phyloP scores from a whole-genome alignment of 1,139 yeast genomes.

The Kodamaea ohmeri region DNA sequence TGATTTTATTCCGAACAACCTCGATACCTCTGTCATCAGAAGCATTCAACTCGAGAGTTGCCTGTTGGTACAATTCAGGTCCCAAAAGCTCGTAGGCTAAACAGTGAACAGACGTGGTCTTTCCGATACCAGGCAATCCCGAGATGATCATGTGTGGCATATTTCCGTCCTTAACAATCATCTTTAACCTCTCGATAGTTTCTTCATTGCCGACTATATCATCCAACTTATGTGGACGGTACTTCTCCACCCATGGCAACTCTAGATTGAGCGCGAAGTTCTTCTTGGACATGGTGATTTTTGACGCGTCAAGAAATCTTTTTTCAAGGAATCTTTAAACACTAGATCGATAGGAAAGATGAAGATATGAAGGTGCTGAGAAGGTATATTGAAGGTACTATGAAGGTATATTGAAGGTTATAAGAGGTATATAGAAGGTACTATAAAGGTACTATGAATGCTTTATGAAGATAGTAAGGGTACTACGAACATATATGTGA shows the following conservation, averaged over 20 bases:
- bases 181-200: constrained; percentile 77
- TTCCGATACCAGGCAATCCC: constrained; percentile 96
- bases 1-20: constrained; percentile 47
- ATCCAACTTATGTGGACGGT: constrained; percentile 72
- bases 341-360: too few species aligned
- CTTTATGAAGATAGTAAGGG: too few species aligned
- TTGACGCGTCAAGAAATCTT: constrained; percentile 6
- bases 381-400: too few species aligned
- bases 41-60: constrained; percentile 75
- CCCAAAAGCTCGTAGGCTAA: constrained; percentile 84
- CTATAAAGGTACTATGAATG: too few species aligned
- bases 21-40: constrained; percentile 52
- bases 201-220: constrained; percentile 95
- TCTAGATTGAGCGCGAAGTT: constrained; percentile 31
- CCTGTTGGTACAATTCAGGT: constrained; percentile 62
- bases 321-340: not conserved
- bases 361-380: too few species aligned
- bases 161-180: constrained; percentile 89
- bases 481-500: too few species aligned
- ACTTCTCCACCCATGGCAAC: constrained; percentile 86
- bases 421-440: too few species aligned
- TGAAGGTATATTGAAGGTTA: too few species aligned
- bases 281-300: constrained; percentile 11
- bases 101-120: constrained; percentile 91
- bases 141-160: constrained; percentile 95